These are phyloP conservation scores for Dothistroma septosporum DNA, from an alignment of 2,329 filamentous ascomycete genomes.

Conservation along the genomic window DNA sequence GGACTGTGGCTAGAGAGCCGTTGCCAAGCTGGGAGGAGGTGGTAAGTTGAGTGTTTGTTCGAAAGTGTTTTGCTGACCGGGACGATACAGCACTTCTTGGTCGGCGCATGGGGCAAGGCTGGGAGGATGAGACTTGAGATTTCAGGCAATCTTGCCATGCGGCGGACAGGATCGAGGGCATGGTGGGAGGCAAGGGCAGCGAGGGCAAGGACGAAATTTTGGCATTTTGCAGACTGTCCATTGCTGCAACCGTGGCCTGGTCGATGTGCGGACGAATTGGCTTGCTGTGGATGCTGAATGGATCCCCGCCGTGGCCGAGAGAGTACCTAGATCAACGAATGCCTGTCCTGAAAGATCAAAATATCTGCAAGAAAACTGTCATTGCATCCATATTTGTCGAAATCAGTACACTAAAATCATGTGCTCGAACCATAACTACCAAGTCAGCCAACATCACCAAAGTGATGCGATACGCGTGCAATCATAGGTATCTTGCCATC, in stretches of 20 bases:
- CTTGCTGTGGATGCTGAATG: background rate
- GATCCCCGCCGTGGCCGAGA: background rate
- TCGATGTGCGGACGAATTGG: background rate
- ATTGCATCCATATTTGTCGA: conserved; percentile 1
- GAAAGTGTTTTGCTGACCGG: background rate
- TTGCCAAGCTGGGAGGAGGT: background rate
- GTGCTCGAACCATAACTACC: background rate
- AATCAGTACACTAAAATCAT: background rate
- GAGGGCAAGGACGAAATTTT: background rate
- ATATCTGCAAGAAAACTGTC: background rate
- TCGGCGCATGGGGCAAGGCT: background rate
- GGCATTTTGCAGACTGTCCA: background rate
- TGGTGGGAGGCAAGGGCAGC: too few relatives aligned
- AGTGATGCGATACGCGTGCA: background rate
- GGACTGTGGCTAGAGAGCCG: background rate
- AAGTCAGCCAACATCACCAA: background rate
- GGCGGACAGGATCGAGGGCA: too few relatives aligned
- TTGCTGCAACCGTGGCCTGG: background rate
- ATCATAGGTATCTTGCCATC: background rate
- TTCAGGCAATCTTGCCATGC: background rate
- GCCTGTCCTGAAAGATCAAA: background rate
- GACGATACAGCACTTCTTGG: too few relatives aligned
- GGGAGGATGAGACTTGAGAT: background rate
- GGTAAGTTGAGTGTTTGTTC: background rate
- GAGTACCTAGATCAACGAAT: background rate